Evolutionary conservation across 2,329 filamentous ascomycete genomes (phyloP).

Genomic region (Fusarium succisae): DNA sequence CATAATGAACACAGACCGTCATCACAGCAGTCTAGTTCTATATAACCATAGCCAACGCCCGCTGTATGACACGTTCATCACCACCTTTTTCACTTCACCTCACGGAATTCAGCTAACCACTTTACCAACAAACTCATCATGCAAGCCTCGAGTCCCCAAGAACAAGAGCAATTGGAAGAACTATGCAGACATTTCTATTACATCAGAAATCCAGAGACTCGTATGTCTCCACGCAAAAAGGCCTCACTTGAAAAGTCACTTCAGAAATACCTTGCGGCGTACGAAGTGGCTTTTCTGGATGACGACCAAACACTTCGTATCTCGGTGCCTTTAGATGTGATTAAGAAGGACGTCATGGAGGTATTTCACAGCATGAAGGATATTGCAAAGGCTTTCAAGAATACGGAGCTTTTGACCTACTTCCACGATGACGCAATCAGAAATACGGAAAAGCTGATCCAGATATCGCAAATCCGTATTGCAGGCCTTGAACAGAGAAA

Average conservation of each 20-base stretch:
- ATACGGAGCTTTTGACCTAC: not conserved
- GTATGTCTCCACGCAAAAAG: not conserved
- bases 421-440: not conserved
- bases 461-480: no score
- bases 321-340: not conserved
- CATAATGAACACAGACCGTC: no score
- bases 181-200: not conserved
- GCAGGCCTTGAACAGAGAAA: not conserved
- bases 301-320: not conserved
- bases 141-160: not conserved
- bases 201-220: not conserved
- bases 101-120: not conserved
- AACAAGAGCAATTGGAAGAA: not conserved
- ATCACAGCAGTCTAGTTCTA: not conserved
- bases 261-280: not conserved
- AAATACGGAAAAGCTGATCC: accelerated
- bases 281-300: not conserved
- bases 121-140: not conserved
- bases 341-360: not conserved
- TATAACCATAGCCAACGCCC: not conserved
- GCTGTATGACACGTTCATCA: no score
- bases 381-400: not conserved
- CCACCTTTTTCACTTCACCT: not conserved
- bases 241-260: accelerated
- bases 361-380: accelerated